These are phyloP conservation scores for Rhizopus microsporus DNA, from an alignment of 371 early-diverging fungal genomes.

Conservation along the genomic window DNA sequence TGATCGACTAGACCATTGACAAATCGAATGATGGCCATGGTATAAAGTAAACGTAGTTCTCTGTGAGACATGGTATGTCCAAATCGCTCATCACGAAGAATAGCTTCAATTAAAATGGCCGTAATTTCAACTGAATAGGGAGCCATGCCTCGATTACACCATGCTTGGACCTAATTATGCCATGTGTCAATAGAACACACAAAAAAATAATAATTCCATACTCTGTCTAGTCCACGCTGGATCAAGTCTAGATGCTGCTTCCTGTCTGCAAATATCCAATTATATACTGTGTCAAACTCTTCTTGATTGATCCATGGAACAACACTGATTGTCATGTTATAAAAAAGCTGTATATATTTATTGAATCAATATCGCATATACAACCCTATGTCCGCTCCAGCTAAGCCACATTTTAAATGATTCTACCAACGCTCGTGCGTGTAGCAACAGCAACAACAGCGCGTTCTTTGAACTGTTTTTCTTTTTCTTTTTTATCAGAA, in stretches of 20 bases:
- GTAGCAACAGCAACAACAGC: no score
- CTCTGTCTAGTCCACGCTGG: slow-evolving; percentile 38
- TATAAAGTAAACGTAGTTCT: slow-evolving; percentile 60
- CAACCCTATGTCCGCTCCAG: background rate
- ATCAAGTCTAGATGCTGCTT: slow-evolving; percentile 23
- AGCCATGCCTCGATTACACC: slow-evolving; percentile 60
- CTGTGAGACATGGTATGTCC: slow-evolving; percentile 41
- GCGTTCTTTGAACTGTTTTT: background rate
- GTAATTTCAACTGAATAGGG: slow-evolving; percentile 66
- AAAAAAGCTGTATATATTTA: slow-evolving; percentile 4
- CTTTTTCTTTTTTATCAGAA: slow-evolving; percentile 2
- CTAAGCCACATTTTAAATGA: slow-evolving; percentile 14
- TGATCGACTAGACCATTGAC: slow-evolving; percentile 72
- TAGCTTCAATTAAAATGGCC: slow-evolving; percentile 54
- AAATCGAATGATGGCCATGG: slow-evolving; percentile 57
- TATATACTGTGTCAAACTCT: slow-evolving; percentile 48
- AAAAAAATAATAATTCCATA: slow-evolving; percentile 5
- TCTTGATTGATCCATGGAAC: slow-evolving; percentile 53
- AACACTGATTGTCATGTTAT: slow-evolving; percentile 34
- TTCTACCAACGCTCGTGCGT: background rate
- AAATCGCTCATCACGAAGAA: slow-evolving; percentile 48
- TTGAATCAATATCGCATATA: background rate
- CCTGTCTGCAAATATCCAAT: slow-evolving; percentile 45
- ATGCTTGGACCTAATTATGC: slow-evolving; percentile 59
- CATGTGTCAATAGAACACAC: background rate